Evolutionary conservation across 2,329 filamentous ascomycete genomes (phyloP).

Genomic region (Curvularia spicifera): DNA sequence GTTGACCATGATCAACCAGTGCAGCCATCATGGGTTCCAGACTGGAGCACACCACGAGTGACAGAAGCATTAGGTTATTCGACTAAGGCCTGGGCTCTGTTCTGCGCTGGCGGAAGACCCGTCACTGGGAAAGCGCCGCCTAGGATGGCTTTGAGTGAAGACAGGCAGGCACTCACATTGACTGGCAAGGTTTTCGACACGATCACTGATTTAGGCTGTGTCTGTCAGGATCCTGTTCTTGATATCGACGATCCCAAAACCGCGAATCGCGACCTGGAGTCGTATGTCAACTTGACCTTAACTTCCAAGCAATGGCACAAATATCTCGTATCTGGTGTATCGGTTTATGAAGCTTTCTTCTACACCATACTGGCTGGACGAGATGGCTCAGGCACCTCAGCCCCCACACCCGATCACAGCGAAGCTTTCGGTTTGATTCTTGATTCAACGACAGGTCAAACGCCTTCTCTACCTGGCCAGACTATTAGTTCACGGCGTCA

Average conservation of each 20-base stretch:
- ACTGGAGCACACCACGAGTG: slow-evolving; percentile 30
- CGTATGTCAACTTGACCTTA: slow-evolving; percentile 18
- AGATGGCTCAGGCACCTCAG: slow-evolving; percentile 21
- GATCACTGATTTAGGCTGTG: slow-evolving; percentile 16
- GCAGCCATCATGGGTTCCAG: slow-evolving; percentile 33
- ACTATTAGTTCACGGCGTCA: slow-evolving; percentile 27
- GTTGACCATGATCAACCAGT: slow-evolving; percentile 32
- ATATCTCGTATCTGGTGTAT: slow-evolving; percentile 14
- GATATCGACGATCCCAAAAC: slow-evolving; percentile 20
- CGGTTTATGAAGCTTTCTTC: slow-evolving; percentile 33
- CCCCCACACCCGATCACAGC: slow-evolving; percentile 26
- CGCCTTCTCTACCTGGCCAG: slow-evolving; percentile 29
- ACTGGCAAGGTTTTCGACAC: slow-evolving; percentile 27
- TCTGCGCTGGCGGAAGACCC: slow-evolving; percentile 20
- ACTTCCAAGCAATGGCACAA: not conserved
- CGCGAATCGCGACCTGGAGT: slow-evolving; percentile 15
- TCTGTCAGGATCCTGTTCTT: slow-evolving; percentile 17
- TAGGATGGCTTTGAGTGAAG: slow-evolving; percentile 5
- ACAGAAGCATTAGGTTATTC: slow-evolving; percentile 31
- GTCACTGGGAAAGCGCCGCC: not conserved
- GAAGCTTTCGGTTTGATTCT: slow-evolving; percentile 34
- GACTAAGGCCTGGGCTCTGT: slow-evolving; percentile 29
- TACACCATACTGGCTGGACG: slow-evolving; percentile 30
- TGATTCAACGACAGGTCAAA: slow-evolving; percentile 22
- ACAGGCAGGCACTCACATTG: slow-evolving; percentile 19